phyloP scores from a whole-genome alignment of 2,329 filamentous ascomycete genomes.

The Hortaea sp. region DNA sequence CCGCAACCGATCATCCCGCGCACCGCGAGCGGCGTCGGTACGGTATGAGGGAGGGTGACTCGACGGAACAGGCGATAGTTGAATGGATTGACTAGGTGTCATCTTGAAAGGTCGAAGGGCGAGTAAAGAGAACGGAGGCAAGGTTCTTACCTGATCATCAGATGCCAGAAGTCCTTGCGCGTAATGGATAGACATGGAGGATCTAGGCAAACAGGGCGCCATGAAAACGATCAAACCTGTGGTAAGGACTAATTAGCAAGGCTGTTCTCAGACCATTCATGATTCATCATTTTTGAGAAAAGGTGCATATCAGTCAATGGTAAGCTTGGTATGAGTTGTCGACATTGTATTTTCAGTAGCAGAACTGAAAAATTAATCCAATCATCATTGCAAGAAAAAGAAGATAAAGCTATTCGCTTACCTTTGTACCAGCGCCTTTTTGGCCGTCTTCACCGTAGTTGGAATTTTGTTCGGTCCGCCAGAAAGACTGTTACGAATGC shows the following conservation, averaged over 20 bases:
- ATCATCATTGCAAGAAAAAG: slow-evolving; percentile 23
- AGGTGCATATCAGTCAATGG: slow-evolving; percentile 26
- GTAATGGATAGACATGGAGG: too few species aligned
- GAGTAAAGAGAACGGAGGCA: not conserved
- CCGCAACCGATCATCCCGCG: slow-evolving; percentile 31
- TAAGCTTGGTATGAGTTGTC: slow-evolving; percentile 25
- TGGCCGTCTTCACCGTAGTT: too few species aligned
- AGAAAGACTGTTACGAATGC: too few species aligned
- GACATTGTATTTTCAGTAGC: slow-evolving; percentile 29
- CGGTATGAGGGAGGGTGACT: slow-evolving; percentile 28
- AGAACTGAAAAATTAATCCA: slow-evolving; percentile 31
- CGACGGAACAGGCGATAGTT: slow-evolving; percentile 27
- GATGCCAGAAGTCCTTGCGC: too few species aligned
- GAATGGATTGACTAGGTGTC: slow-evolving; percentile 33
- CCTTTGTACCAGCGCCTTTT: too few species aligned
- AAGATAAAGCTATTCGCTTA: not conserved
- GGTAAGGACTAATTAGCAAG: too few species aligned
- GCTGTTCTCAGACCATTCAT: too few species aligned
- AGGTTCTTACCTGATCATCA: too few species aligned
- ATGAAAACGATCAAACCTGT: too few species aligned
- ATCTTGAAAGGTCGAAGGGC: slow-evolving; percentile 18
- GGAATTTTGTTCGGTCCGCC: too few species aligned
- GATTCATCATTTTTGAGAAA: not conserved
- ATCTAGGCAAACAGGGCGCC: not conserved
- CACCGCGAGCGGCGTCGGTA: slow-evolving; percentile 18